Evolutionary conservation across 192 early-diverging fungal species (phyloP), one percentile per base, ranked within the genome.

Genomic region (Umbelopsis ramanniana): DNA sequence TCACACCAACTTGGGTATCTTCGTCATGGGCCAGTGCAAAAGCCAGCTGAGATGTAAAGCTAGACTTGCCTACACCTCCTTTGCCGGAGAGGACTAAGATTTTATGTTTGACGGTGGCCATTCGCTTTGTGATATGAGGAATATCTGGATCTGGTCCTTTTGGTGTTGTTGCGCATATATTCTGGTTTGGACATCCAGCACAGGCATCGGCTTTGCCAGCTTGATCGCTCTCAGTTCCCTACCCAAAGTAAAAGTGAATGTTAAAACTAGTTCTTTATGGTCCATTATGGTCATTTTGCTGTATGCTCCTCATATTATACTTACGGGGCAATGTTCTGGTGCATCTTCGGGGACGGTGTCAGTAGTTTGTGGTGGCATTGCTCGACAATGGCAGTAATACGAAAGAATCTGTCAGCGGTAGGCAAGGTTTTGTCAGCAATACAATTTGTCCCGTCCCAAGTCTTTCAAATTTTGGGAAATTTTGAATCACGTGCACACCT

Each of bases 41-140:
- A 0, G 93, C 92, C 9, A 99, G 90, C 72, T 97, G 92, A 9
- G 95, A 88, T 7, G 96, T 94, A 53, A 96, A 93, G 35, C 95
- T 97, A 9, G 89, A 91, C 82, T 99, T 99, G 63, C 98, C 98
- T 2, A 99, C 98, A 38, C 98, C 98, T 72, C 98, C 98, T 79
- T 99, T 99, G 26, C 98, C 98, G 0, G 95, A 97, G 24, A 99
- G 90, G 12, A 99, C 91, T 9, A 99, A 84, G n/a, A 98, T 83
- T 67, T 96, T 96, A 81, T 96, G 93, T 79, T 93, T 92, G 26
- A 91, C 85, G 29, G 55, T 75, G 3, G 68, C 54, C 73, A 94
- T 82, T 14, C 90, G 85, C 50, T 90, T 83, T 15, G 84, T 83
- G 24, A 94, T 90, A 3, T 90, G 26, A 14, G 88, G 79, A 23